phyloP scores from a whole-genome alignment of 768 basidiomycete genomes.

The Macrolepiota albuminosa region DNA sequence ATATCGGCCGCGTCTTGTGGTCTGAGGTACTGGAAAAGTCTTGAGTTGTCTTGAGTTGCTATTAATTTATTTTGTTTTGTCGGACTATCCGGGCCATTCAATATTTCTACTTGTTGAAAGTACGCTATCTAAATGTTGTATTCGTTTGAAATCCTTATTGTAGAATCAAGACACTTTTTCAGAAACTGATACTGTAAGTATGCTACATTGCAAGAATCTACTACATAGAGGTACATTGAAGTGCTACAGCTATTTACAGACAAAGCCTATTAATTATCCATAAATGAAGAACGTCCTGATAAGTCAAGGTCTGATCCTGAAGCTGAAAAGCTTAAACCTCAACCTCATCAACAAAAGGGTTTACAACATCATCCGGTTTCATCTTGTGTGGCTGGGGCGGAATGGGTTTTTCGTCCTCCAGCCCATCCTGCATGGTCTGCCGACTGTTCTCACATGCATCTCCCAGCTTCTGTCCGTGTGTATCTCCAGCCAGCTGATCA shows the following conservation, averaged over 20 bases:
- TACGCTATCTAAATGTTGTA: background rate
- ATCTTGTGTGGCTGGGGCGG: slow-evolving; percentile 4
- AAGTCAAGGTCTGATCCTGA: background rate
- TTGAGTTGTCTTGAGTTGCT: background rate
- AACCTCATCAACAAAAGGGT: slow-evolving; percentile 27
- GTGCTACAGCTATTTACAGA: background rate
- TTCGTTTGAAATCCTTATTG: background rate
- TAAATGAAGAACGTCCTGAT: background rate
- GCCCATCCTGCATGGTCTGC: slow-evolving; percentile 2
- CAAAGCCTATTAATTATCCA: background rate
- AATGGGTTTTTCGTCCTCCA: background rate
- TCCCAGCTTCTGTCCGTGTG: background rate
- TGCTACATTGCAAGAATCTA: background rate
- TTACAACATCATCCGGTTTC: slow-evolving; percentile 19
- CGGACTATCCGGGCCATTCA: background rate
- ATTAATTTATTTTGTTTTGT: background rate
- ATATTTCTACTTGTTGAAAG: background rate
- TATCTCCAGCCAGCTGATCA: slow-evolving; percentile 9
- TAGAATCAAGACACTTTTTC: background rate
- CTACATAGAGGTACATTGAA: background rate
- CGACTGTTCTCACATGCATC: background rate
- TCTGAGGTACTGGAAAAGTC: too few relatives aligned
- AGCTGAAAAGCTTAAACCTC: slow-evolving; percentile 17
- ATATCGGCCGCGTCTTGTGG: background rate
- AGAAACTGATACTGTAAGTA: background rate